Percentiles rank a stretch among this genome's conserved stretches.
Evolutionary conservation across 1,139 yeast species (phyloP).

Genomic region (Blastobotrys aristatus): DNA sequence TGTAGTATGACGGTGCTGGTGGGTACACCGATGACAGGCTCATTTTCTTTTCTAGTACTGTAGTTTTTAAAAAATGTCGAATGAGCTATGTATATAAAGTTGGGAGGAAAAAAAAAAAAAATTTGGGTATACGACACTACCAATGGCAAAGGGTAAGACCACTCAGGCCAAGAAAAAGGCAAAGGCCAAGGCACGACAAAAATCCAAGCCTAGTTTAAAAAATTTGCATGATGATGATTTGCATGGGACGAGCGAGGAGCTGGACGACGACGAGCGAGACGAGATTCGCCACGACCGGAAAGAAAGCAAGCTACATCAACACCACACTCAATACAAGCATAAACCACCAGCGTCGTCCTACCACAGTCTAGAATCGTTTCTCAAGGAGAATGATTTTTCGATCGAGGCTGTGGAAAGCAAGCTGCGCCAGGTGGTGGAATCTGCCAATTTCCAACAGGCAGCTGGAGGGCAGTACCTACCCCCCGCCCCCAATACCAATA

Average conservation of each 20-base stretch:
- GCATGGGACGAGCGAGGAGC: constrained; percentile 10
- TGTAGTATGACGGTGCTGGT: constrained; percentile 76
- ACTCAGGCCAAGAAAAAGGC: constrained; percentile 8
- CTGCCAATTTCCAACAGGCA: not conserved
- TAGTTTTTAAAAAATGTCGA: not conserved
- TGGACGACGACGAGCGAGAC: constrained; percentile 10
- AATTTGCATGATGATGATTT: constrained; percentile 9
- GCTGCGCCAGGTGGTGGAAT: not conserved
- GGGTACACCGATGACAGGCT: constrained; percentile 65
- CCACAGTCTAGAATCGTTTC: not conserved
- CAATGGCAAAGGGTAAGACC: constrained; percentile 6
- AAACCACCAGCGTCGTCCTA: not conserved
- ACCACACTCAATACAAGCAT: not conserved
- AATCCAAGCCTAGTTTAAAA: constrained; percentile 1
- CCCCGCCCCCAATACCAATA: no score
- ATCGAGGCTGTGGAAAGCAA: not conserved
- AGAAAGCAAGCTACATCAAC: not conserved
- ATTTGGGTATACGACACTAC: not conserved
- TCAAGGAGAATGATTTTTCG: not conserved
- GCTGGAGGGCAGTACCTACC: no score
- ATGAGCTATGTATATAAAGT: not conserved
- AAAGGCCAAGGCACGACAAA: constrained; percentile 7
- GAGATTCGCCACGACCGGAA: constrained; percentile 5
- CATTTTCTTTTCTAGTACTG: constrained; percentile 18
- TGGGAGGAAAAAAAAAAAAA: not conserved